Percentiles rank a stretch among this genome's conserved stretches.
Evolutionary conservation across 257 asterid species (phyloP).

Genomic region (Haberlea rhodopensis): DNA sequence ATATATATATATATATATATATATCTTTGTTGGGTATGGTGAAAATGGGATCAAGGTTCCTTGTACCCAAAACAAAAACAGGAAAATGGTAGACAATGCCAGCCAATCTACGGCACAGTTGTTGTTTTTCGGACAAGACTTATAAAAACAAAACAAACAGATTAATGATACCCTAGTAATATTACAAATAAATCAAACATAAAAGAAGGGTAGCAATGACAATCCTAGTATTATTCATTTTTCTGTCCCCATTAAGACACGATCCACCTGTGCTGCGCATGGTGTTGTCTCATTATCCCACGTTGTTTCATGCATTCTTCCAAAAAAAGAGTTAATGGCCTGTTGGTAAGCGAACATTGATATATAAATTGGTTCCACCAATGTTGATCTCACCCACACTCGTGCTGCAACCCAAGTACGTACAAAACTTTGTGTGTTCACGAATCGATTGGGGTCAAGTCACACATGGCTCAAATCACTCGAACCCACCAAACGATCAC

Average conservation of each 20-base stretch:
- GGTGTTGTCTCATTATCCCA: not conserved
- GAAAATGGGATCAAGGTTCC: too few species aligned
- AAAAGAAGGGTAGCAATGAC: too few species aligned
- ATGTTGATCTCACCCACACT: not conserved
- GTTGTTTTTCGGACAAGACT: not conserved
- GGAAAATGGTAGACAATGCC: not conserved
- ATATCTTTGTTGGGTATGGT: too few species aligned
- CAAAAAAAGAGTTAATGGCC: not conserved
- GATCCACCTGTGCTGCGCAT: not conserved
- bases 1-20: too few species aligned
- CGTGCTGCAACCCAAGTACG: not conserved
- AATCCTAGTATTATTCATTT: too few species aligned
- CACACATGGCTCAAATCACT: too few species aligned
- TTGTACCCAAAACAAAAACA: too few species aligned
- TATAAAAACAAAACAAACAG: not conserved
- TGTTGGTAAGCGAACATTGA: not conserved
- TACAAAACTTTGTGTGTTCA: not conserved
- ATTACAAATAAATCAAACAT: not conserved
- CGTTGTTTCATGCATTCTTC: not conserved
- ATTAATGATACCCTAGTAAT: not conserved
- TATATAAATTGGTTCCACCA: not conserved
- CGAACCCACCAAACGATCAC: too few species aligned
- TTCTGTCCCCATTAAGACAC: not conserved
- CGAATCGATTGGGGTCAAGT: not conserved
- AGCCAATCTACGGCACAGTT: not conserved